A percentile compares a stretch with the other conserved stretches of the same genome.
phyloP scores from a whole-genome alignment of 495 filamentous ascomycete species.

The Arthonia radiata region DNA sequence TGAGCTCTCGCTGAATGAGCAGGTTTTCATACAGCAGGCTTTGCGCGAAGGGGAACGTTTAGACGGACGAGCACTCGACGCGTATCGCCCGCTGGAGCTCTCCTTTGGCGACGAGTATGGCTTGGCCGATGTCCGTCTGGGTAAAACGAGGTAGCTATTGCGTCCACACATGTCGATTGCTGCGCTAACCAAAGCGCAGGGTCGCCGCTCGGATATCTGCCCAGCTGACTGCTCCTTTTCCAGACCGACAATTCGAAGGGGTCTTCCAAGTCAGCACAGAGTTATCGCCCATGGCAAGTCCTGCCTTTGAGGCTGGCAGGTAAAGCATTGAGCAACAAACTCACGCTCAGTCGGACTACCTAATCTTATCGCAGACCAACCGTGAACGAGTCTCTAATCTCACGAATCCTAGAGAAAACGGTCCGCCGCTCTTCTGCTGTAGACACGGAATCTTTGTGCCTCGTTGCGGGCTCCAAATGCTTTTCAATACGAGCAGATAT shows the following conservation, averaged over 20 bases:
- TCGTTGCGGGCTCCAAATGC: conserved; percentile 68
- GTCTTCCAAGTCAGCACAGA: conserved; percentile 79
- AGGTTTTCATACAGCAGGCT: conserved; percentile 48
- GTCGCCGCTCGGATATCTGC: conserved; percentile 67
- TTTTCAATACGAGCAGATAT: conserved; percentile 77
- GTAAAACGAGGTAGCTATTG: conserved; percentile 53
- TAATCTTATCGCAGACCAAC: conserved; percentile 34
- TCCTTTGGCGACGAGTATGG: conserved; percentile 80
- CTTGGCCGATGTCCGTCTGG: conserved; percentile 65
- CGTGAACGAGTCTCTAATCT: conserved; percentile 59
- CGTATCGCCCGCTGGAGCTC: conserved; percentile 51
- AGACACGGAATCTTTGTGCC: conserved; percentile 85
- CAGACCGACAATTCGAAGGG: conserved; percentile 82
- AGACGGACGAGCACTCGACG: conserved; percentile 57
- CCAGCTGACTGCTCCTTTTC: conserved; percentile 57
- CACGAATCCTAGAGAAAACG: conserved; percentile 72
- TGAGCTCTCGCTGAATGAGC: conserved; percentile 60
- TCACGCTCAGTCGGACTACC: too few relatives aligned
- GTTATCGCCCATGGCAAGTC: conserved; percentile 75
- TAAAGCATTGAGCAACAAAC: too few relatives aligned
- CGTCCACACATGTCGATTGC: not conserved
- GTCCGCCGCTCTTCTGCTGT: conserved; percentile 76
- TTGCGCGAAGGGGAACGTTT: conserved; percentile 52
- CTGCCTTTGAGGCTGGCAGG: conserved; percentile 68
- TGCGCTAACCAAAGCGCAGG: conserved; percentile 18